Conservation (phyloP, 139 green algal species). For the Auxenochlorella protothecoides region DNA sequence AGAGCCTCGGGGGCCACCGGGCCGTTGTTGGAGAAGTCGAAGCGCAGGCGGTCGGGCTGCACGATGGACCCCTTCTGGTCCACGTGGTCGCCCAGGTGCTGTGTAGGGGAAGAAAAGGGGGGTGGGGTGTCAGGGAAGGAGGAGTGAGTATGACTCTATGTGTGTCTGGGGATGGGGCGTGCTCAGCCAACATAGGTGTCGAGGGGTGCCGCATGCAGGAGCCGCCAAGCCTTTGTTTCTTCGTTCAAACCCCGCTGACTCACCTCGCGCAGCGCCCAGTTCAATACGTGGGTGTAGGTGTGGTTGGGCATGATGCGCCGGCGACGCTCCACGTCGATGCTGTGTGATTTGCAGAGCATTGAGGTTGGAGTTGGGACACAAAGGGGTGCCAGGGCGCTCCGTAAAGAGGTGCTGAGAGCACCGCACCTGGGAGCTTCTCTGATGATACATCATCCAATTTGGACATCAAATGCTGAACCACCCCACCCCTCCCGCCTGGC, state of each 20-base stretch:
- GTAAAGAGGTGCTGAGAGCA: too few species aligned
- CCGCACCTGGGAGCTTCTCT: too few species aligned
- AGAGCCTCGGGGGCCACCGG: conserved; percentile 6
- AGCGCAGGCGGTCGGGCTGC: conserved; percentile 80
- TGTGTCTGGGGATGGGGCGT: too few species aligned
- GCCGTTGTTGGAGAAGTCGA: conserved; percentile 94
- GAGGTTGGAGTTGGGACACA: too few species aligned
- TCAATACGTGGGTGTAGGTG: conserved; percentile 97
- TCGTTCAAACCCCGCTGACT: neutral
- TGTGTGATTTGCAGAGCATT: neutral
- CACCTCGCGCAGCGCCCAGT: conserved; percentile 70
- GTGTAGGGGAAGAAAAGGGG: neutral
- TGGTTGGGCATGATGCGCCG: conserved; percentile 86
- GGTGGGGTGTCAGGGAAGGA: neutral
- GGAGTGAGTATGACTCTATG: too few species aligned
- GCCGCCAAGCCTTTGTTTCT: too few species aligned
- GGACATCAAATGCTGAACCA: too few species aligned
- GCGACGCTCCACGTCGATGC: conserved; percentile 76
- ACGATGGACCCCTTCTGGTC: conserved; percentile 97
- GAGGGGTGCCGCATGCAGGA: too few species aligned
- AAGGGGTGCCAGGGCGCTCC: too few species aligned
- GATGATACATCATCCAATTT: too few species aligned
- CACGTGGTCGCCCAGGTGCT: conserved; percentile 81
- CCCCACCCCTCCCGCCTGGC: too few species aligned
- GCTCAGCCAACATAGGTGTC: too few species aligned